These are phyloP conservation scores for Emmonsia crescens DNA, from an alignment of 2,329 filamentous ascomycete genomes.

Conservation along the genomic window DNA sequence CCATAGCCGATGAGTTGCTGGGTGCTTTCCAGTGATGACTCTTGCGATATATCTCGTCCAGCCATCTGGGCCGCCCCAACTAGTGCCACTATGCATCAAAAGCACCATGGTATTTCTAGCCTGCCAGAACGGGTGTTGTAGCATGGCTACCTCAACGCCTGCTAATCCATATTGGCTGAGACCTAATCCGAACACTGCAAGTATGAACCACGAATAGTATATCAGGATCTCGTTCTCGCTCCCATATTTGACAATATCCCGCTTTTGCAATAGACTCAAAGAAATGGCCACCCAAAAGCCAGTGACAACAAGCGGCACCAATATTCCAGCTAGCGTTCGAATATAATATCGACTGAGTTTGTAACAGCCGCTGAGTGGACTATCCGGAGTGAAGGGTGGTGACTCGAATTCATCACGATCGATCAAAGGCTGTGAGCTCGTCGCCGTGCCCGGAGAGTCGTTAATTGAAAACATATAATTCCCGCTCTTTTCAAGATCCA, in stretches of 20 bases:
- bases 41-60: neutral
- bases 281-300: neutral
- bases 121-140: slow-evolving; percentile 5
- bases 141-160: slow-evolving; percentile 8
- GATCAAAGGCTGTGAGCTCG: slow-evolving; percentile 2
- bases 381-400: neutral
- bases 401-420: neutral
- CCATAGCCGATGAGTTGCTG: neutral
- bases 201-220: slow-evolving; percentile 9
- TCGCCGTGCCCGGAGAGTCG: neutral
- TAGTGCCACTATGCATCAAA: slow-evolving; percentile 4
- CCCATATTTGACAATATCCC: slow-evolving; percentile 2
- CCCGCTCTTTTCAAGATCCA: neutral
- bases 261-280: neutral
- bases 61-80: neutral
- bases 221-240: slow-evolving; percentile 1
- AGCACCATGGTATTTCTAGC: slow-evolving; percentile 4
- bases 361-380: neutral
- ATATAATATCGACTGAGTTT: neutral
- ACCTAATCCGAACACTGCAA: slow-evolving; percentile 8
- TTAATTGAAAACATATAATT: neutral
- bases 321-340: neutral
- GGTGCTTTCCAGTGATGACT: neutral
- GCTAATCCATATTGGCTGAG: slow-evolving; percentile 6
- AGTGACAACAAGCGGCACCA: neutral